Conservation (phyloP, 805 yeast genomes). For the Kregervanrija delftensis region DNA sequence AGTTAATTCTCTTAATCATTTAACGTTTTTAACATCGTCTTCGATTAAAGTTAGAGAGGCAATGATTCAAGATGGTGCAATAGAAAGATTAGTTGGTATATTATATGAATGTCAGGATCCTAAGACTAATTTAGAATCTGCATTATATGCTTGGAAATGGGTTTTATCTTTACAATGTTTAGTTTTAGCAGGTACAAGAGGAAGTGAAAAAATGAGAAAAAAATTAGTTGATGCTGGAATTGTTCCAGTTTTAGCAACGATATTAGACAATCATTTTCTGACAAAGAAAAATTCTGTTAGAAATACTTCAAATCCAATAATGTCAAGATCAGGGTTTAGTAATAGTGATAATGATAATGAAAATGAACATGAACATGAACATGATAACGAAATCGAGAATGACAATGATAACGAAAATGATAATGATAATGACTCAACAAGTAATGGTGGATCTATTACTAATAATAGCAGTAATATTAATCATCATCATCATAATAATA, state of each 20-base stretch:
- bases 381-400: neutral
- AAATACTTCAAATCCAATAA: neutral
- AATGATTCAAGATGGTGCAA: constrained; percentile 81
- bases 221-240: constrained; percentile 89
- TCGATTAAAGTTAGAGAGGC: constrained; percentile 89
- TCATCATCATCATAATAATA: neutral
- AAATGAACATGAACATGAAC: neutral
- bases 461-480: neutral
- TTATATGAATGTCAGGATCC: constrained; percentile 66
- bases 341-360: neutral
- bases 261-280: constrained; percentile 74
- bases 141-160: constrained; percentile 92
- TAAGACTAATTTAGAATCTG: constrained; percentile 30
- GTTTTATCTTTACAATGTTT: constrained; percentile 88
- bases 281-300: constrained; percentile 17
- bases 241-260: constrained; percentile 84
- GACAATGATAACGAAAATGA: neutral
- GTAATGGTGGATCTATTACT: neutral
- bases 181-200: constrained; percentile 87
- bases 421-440: neutral
- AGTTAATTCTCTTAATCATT: constrained; percentile 84
- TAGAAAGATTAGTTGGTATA: constrained; percentile 80
- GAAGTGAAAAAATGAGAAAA: constrained; percentile 77
- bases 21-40: constrained; percentile 80
- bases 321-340: constrained; percentile 4